Percentiles rank a stretch among this genome's conserved stretches.
These are phyloP conservation scores for Pleurostoma richardsiae DNA, from an alignment of 2,329 filamentous ascomycete species.

Conservation along the genomic window DNA sequence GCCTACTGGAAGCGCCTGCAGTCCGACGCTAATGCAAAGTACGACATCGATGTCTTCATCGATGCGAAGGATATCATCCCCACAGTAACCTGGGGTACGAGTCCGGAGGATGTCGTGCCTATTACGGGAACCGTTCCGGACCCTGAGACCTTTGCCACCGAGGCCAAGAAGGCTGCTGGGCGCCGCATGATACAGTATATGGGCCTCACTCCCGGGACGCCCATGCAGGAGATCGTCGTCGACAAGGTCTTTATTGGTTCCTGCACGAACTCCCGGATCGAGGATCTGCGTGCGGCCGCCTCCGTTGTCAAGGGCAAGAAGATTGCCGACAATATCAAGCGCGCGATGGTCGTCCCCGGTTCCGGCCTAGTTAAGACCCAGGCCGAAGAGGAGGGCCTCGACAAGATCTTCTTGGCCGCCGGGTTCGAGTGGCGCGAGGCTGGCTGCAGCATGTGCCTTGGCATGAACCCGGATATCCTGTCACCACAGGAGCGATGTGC, in stretches of 20 bases:
- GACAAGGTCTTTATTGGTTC: constrained; percentile 50
- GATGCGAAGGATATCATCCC: constrained; percentile 90
- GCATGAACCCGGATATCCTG: constrained; percentile 98
- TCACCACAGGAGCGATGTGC: constrained; percentile 90
- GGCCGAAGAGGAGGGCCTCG: constrained; percentile 86
- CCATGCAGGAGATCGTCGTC: constrained; percentile 83
- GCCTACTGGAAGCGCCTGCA: constrained; percentile 84
- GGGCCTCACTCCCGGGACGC: constrained; percentile 81
- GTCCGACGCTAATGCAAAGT: constrained; percentile 84
- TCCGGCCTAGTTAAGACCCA: constrained; percentile 91
- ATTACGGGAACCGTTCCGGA: constrained; percentile 89
- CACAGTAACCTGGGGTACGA: constrained; percentile 95
- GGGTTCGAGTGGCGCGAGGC: constrained; percentile 98
- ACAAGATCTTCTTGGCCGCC: constrained; percentile 86
- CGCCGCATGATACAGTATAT: constrained; percentile 90
- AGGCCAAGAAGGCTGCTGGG: constrained; percentile 75
- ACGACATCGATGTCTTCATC: constrained; percentile 83
- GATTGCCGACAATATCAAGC: constrained; percentile 82
- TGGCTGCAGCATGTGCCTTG: constrained; percentile 97
- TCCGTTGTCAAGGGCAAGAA: constrained; percentile 82
- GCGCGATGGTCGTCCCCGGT: constrained; percentile 93
- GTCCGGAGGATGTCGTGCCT: constrained; percentile 90
- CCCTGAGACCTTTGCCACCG: constrained; percentile 77
- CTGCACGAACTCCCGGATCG: constrained; percentile 95
- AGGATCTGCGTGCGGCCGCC: constrained; percentile 86